Evolutionary conservation across 2,329 filamentous ascomycete genomes (phyloP).

Genomic region (Verticillium albo-atrum): DNA sequence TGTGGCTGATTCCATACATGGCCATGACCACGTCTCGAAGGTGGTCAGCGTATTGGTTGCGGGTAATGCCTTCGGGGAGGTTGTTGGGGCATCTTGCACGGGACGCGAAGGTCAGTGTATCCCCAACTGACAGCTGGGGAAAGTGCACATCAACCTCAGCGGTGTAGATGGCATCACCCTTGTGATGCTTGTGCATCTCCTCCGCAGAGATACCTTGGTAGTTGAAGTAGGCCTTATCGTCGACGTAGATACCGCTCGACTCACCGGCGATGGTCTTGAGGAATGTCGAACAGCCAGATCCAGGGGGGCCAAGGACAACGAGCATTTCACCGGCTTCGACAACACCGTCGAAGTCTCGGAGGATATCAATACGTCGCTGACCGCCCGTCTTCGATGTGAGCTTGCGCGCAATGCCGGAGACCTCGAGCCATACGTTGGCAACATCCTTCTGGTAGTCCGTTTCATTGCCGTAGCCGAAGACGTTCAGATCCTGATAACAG

Average conservation of each 20-base stretch:
- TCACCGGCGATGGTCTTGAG: constrained; percentile 55
- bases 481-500: constrained; percentile 39
- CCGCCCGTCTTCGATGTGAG: constrained; percentile 17
- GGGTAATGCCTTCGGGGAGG: constrained; percentile 39
- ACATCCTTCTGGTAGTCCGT: constrained; percentile 44
- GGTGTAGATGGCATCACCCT: constrained; percentile 63
- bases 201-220: constrained; percentile 56
- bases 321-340: constrained; percentile 51
- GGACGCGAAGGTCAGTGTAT: constrained; percentile 57
- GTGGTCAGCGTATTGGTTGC: constrained; percentile 37
- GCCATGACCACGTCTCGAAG: constrained; percentile 49
- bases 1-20: constrained; percentile 48
- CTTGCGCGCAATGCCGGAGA: constrained; percentile 20
- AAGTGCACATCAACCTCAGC: constrained; percentile 62
- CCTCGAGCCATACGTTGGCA: constrained; percentile 25
- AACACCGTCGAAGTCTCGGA: constrained; percentile 44
- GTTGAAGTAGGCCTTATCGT: constrained; percentile 54
- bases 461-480: constrained; percentile 41
- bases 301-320: constrained; percentile 50
- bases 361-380: constrained; percentile 36
- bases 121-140: constrained; percentile 52
- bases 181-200: constrained; percentile 48
- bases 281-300: constrained; percentile 59
- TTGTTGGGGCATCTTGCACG: constrained; percentile 43
- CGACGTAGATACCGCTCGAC: constrained; percentile 59